phyloP scores from a whole-genome alignment of 768 basidiomycete species.

The Omphalotus guepiniiformis region DNA sequence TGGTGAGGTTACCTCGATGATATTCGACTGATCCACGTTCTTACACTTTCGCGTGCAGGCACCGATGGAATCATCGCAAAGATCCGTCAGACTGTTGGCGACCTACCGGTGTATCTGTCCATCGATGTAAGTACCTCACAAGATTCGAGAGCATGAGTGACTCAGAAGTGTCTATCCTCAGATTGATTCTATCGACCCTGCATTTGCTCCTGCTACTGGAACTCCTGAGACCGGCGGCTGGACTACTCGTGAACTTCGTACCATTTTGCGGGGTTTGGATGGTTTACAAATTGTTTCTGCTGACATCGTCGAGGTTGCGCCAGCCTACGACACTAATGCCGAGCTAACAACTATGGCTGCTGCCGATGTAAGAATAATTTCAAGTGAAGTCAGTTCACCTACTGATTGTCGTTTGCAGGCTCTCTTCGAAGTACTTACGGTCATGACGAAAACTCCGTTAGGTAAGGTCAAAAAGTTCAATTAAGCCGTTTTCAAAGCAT shows the following conservation, averaged over 20 bases:
- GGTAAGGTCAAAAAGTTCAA: conserved; percentile 50
- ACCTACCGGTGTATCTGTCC: conserved; percentile 71
- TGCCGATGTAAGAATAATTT: conserved; percentile 36
- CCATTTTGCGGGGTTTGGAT: conserved; percentile 70
- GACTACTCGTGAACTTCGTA: conserved; percentile 79
- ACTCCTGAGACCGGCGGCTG: conserved; percentile 84
- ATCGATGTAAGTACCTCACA: conserved; percentile 53
- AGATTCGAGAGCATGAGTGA: background rate
- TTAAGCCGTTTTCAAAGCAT: too few species aligned
- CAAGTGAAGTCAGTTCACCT: too few species aligned
- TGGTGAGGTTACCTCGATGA: conserved; percentile 34
- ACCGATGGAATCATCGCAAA: conserved; percentile 74
- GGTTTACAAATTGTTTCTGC: conserved; percentile 75
- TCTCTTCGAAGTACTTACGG: conserved; percentile 68
- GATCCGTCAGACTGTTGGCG: conserved; percentile 75
- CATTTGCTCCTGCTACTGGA: conserved; percentile 79
- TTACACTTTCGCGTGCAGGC: conserved; percentile 31
- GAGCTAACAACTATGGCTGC: conserved; percentile 63
- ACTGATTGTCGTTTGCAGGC: conserved; percentile 37
- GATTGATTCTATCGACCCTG: conserved; percentile 80
- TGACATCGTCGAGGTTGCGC: conserved; percentile 83
- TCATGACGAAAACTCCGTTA: conserved; percentile 77
- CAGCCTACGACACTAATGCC: conserved; percentile 70
- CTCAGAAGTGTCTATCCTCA: conserved; percentile 19
- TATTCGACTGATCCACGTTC: background rate